These are phyloP conservation scores for Xylaria telfairii DNA, from an alignment of 495 filamentous ascomycete species.

Conservation along the genomic window DNA sequence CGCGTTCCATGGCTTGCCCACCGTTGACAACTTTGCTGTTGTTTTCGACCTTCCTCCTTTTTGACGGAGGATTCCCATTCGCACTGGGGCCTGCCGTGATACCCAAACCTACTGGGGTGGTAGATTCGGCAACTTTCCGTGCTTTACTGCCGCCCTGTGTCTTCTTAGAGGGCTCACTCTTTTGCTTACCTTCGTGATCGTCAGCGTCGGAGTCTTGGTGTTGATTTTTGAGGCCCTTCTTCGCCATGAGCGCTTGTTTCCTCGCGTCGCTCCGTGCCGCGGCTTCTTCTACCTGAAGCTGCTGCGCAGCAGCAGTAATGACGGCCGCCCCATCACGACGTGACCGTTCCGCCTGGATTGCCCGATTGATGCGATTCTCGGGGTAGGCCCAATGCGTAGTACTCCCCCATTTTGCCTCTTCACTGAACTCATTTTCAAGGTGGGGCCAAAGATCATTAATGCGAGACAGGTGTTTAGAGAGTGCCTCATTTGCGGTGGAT, in stretches of 20 bases:
- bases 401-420: slow-evolving; percentile 90
- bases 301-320: slow-evolving; percentile 69
- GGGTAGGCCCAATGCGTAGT: slow-evolving; percentile 94
- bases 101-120: slow-evolving; percentile 58
- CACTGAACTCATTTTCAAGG: slow-evolving; percentile 88
- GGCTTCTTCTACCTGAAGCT: slow-evolving; percentile 72
- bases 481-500: slow-evolving; percentile 83
- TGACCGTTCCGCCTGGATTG: slow-evolving; percentile 68
- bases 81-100: slow-evolving; percentile 50
- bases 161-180: slow-evolving; percentile 63
- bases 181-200: slow-evolving; percentile 60
- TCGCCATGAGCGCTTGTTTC: slow-evolving; percentile 78
- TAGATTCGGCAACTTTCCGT: slow-evolving; percentile 64
- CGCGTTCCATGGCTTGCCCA: slow-evolving; percentile 69
- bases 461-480: slow-evolving; percentile 82
- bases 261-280: slow-evolving; percentile 79
- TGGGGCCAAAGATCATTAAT: slow-evolving; percentile 84
- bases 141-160: slow-evolving; percentile 62
- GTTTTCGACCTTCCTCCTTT: slow-evolving; percentile 83
- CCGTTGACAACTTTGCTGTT: slow-evolving; percentile 59
- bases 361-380: slow-evolving; percentile 75
- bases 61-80: slow-evolving; percentile 61
- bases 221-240: slow-evolving; percentile 69
- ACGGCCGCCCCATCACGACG: slow-evolving; percentile 78
- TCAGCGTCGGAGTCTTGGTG: slow-evolving; percentile 80